phyloP scores from a whole-genome alignment of 495 filamentous ascomycete species.

The Cladorrhinum samala region DNA sequence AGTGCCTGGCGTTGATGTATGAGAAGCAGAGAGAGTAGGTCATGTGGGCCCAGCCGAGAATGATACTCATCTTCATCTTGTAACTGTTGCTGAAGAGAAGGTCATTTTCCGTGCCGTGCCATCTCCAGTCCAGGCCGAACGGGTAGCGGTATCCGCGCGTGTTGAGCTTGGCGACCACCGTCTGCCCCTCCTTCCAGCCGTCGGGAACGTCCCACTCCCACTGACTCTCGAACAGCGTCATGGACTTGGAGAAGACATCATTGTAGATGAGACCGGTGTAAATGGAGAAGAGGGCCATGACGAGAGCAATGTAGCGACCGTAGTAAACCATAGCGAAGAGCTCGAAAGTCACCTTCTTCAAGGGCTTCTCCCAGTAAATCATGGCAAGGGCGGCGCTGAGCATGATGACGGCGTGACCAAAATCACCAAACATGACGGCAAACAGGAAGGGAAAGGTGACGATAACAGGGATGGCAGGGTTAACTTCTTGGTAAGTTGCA shows the following conservation, averaged over 20 bases:
- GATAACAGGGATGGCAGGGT: constrained; percentile 89
- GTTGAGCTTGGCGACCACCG: constrained; percentile 56
- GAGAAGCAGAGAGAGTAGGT: constrained; percentile 93
- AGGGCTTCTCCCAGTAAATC: constrained; percentile 90
- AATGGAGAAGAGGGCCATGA: constrained; percentile 96
- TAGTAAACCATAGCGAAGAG: constrained; percentile 98
- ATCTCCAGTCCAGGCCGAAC: constrained; percentile 93
- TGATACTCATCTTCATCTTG: constrained; percentile 99
- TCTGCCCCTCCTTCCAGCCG: constrained; percentile 50
- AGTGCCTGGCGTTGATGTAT: constrained; percentile 87
- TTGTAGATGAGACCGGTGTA: constrained; percentile 98
- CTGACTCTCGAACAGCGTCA: constrained; percentile 80
- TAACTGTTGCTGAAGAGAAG: constrained; percentile 93
- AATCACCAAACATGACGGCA: constrained; percentile 98
- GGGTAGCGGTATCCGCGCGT: constrained; percentile 69
- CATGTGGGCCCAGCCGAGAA: constrained; percentile 97
- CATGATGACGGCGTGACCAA: constrained; percentile 89
- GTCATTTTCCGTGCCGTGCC: constrained; percentile 92
- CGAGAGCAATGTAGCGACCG: constrained; percentile 93
- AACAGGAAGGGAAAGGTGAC: constrained; percentile 98
- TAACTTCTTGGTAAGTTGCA: constrained; percentile 93
- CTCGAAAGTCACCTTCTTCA: constrained; percentile 89
- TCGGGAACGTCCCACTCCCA: constrained; percentile 74
- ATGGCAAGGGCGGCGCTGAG: constrained; percentile 70
- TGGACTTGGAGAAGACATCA: constrained; percentile 88